Percentiles rank a stretch among this genome's conserved stretches.
Evolutionary conservation across 1,284 basidiomycete genomes (phyloP).

Genomic region (Apiotrichum brassicae): DNA sequence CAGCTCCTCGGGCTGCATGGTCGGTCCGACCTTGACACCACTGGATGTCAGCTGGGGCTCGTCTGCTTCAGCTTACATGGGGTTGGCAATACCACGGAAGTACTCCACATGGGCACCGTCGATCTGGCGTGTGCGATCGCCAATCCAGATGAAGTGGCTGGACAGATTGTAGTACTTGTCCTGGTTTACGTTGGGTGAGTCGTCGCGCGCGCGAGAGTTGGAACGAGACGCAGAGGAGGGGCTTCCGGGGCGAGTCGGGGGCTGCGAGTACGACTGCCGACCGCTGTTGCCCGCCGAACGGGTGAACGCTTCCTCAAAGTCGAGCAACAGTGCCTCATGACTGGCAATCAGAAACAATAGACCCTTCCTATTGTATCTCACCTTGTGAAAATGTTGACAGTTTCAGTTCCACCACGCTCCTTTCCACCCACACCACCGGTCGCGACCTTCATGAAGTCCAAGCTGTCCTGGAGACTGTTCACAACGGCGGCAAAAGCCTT

Average conservation of each 20-base stretch:
- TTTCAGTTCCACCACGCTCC: constrained; percentile 65
- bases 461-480: constrained; percentile 75
- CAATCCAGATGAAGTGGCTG: constrained; percentile 94
- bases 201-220: constrained; percentile 16
- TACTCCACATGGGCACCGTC: constrained; percentile 93
- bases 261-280: constrained; percentile 18
- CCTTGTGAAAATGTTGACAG: constrained; percentile 93
- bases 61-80: constrained; percentile 53
- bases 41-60: constrained; percentile 16
- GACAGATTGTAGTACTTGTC: constrained; percentile 50
- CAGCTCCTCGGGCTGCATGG: constrained; percentile 75
- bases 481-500: constrained; percentile 79
- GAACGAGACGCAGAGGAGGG: constrained; percentile 25
- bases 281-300: constrained; percentile 45
- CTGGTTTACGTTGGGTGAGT: not conserved
- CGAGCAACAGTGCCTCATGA: constrained; percentile 89
- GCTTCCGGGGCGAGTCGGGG: constrained; percentile 19
- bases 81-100: constrained; percentile 89
- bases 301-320: constrained; percentile 89
- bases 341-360: constrained; percentile 46
- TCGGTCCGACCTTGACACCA: constrained; percentile 92
- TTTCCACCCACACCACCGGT: constrained; percentile 61
- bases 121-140: constrained; percentile 90
- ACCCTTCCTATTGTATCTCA: constrained; percentile 32
- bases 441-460: constrained; percentile 73